Evolutionary conservation across 2,329 filamentous ascomycete genomes (phyloP), one percentile per base, ranked within the genome.

Genomic region (Bimuria novae-zelandiae): DNA sequence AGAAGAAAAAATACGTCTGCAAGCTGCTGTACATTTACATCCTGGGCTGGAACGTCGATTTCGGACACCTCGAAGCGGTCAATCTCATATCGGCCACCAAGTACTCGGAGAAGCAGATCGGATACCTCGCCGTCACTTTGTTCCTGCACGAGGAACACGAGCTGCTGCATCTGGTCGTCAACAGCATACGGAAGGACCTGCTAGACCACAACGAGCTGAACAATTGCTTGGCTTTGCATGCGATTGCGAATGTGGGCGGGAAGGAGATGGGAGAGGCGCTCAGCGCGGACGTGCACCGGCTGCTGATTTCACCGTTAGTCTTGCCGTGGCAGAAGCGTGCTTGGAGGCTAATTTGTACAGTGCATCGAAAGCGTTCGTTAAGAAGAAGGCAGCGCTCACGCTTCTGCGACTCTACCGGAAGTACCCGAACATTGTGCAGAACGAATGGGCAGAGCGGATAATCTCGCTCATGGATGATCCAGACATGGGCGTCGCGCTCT

Each of bases 1-100:
- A 97, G 81, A 97, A 95, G 82, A 99, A 99, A 84, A 99, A 99
- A 89, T 99, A 99, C 74, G 94, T 99, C 63, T 99, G 94, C 90
- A 99, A 99, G 86, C 85, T 99, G 63, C 82, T 99, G 57, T 99
- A 99, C 76, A 97, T 99, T 69, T 99, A 99, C 76, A 99, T 99
- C 55, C 84, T 99, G 61, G 94, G 94, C 43, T 99, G 94, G 89
- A 93, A 99, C 74, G 93, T 99, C 77, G 95, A 97, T 75, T 99
- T 99, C 75, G 94, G 94, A 51, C 94, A 99, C 73, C 86, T 99
- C 63, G 94, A 99, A 78, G 95, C 95, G 29, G 93, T 99, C 71
- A 97, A 97, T 71, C 84, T 99, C 68, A 95, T 99, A 64, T 97
- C 93, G 23, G 92, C 93, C 51, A 92, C 83, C 70, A 99, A 97